Evolutionary conservation across 2,329 filamentous ascomycete species (phyloP), one percentile per base, ranked within the genome.

Genomic region (Proliferodiscus dingleyae): DNA sequence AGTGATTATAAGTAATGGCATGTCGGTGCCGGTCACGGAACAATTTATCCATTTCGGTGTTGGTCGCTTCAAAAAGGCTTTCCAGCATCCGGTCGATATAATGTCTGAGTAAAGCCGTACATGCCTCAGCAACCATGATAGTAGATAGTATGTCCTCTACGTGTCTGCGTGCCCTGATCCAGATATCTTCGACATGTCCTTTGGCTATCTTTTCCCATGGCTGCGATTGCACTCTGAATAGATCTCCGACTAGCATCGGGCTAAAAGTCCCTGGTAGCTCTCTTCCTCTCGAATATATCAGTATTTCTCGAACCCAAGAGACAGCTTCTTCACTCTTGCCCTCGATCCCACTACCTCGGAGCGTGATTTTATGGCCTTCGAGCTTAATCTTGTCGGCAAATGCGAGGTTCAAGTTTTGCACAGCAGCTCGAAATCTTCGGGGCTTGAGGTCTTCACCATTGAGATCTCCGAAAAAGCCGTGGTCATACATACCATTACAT

Each of bases 201-300:
- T 44, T 2, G 62, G 66, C 43, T 3, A 74, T 68, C 0, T 45
- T 23, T 33, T 69, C 60, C 82, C 80, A 86, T 0, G 71, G 73
- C 5, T 53, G 44, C 0, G 72, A 79, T 46, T 85, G 80, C 37
- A 81, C 71, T 16, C 65, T 64, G 56, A 86, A 86, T 0, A 87
- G 59, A 18, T 83, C 74, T 0, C 67, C 65, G 0, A 85, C 70
- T 8, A 85, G 64, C 43, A 78, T 58, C 0, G 80, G 74, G 48
- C 81, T 81, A 60, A 80, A 83, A 0, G 68, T 77, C 0, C 81
- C 78, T 0, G 78, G 76, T 0, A 86, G 62, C 56, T 86, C 82
- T 4, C 72, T 64, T 1, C 72, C 75, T 21, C 78, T 67, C 4
- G 62, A 71, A 29, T 64, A 65, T 19, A 60, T 51, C 41, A 78